A percentile compares a stretch with the other conserved stretches of the same genome.
phyloP scores from a whole-genome alignment of 2,329 filamentous ascomycete genomes.

The Fusarium liriodendri region DNA sequence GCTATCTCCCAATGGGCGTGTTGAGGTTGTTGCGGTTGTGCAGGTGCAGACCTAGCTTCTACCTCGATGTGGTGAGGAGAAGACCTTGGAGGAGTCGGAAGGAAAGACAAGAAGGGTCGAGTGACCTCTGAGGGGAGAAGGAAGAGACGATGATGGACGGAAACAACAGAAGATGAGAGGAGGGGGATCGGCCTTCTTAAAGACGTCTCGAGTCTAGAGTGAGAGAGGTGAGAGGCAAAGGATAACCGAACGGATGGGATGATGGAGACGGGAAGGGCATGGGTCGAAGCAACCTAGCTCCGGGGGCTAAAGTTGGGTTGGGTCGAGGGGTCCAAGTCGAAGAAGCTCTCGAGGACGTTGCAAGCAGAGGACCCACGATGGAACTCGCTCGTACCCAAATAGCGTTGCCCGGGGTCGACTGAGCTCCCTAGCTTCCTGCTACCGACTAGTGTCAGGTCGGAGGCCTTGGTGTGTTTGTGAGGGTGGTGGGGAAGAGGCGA shows the following conservation, averaged over 20 bases:
- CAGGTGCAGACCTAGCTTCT: background rate
- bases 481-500: slow-evolving; percentile 23
- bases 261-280: slow-evolving; percentile 15
- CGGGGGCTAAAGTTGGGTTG: slow-evolving; percentile 8
- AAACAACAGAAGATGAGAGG: background rate
- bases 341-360: slow-evolving; percentile 20
- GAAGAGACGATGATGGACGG: slow-evolving; percentile 21
- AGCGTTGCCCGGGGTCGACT: slow-evolving; percentile 10
- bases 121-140: slow-evolving; percentile 27
- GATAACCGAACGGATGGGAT: slow-evolving; percentile 6
- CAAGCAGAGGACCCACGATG: slow-evolving; percentile 3
- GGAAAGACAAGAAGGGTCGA: slow-evolving; percentile 26
- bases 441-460: slow-evolving; percentile 28
- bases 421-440: slow-evolving; percentile 18
- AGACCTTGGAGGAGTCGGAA: slow-evolving; percentile 6
- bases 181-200: slow-evolving; percentile 36
- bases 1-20: slow-evolving; percentile 7
- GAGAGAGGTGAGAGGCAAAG: slow-evolving; percentile 6
- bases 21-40: slow-evolving; percentile 3
- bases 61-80: background rate
- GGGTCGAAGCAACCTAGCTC: slow-evolving; percentile 2
- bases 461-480: background rate
- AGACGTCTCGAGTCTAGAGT: slow-evolving; percentile 10
- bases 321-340: slow-evolving; percentile 17
- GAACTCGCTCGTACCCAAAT: background rate